Evolutionary conservation across 1,284 basidiomycete species (phyloP).

Genomic region (Austropuccinia psidii): DNA sequence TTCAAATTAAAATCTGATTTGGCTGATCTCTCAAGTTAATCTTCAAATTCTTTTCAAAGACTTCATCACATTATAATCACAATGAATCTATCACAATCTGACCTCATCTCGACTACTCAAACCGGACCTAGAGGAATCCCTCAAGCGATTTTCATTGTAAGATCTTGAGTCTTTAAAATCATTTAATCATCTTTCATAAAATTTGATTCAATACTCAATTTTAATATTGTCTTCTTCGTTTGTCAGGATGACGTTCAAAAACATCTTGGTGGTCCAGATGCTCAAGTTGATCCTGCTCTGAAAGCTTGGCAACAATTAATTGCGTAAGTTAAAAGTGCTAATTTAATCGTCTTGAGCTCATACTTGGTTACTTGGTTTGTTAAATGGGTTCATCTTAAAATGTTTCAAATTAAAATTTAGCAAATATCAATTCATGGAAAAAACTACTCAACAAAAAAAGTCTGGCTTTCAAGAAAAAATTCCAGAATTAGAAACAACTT

Average conservation of each 20-base stretch:
- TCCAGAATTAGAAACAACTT: slow-evolving; percentile 88
- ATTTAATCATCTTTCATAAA: too few relatives aligned
- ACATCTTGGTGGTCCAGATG: slow-evolving; percentile 72
- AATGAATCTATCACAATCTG: too few relatives aligned
- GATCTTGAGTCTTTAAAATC: neutral
- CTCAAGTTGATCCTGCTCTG: slow-evolving; percentile 68
- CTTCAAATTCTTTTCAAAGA: too few relatives aligned
- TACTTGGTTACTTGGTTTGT: neutral
- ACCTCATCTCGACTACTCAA: slow-evolving; percentile 1
- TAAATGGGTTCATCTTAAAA: slow-evolving; percentile 38
- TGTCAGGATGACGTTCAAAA: slow-evolving; percentile 77
- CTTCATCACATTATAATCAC: too few relatives aligned
- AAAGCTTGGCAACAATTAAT: slow-evolving; percentile 84
- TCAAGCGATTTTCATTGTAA: slow-evolving; percentile 25
- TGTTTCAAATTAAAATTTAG: too few relatives aligned
- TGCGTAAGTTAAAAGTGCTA: slow-evolving; percentile 55
- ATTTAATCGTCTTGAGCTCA: neutral
- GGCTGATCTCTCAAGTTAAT: too few relatives aligned
- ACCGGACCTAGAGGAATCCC: slow-evolving; percentile 27
- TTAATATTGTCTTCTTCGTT: too few relatives aligned
- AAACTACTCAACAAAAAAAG: slow-evolving; percentile 70
- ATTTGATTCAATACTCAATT: too few relatives aligned
- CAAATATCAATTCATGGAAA: slow-evolving; percentile 98
- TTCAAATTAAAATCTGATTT: too few relatives aligned
- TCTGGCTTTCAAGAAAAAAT: slow-evolving; percentile 83